Percentiles rank a stretch among this genome's conserved stretches.
phyloP scores from a whole-genome alignment of 176 grass and related monocot genomes.

The Oryza glaberrima region DNA sequence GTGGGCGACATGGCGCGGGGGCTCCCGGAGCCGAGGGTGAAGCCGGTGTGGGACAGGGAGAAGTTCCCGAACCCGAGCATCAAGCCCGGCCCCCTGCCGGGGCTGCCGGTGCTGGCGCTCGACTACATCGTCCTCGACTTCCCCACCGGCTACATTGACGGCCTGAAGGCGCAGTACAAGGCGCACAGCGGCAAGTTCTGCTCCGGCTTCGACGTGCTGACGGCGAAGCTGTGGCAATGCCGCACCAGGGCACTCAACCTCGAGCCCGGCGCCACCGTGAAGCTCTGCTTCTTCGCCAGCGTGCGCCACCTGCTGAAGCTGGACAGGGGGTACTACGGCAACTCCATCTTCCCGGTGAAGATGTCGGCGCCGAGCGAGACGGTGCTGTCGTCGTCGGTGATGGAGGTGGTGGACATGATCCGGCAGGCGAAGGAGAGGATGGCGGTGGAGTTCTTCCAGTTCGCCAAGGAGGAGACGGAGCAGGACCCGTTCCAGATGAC shows the following conservation, averaged over 20 bases:
- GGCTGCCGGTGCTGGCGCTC: slow-evolving; percentile 47
- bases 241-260: slow-evolving; percentile 59
- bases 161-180: slow-evolving; percentile 56
- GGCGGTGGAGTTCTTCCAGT: slow-evolving; percentile 61
- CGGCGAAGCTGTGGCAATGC: slow-evolving; percentile 62
- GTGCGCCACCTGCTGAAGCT: slow-evolving; percentile 62
- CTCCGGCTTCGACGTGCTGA: slow-evolving; percentile 68
- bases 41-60: slow-evolving; percentile 64
- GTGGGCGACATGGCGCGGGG: slow-evolving; percentile 68
- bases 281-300: slow-evolving; percentile 64
- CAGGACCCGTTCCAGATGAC: slow-evolving; percentile 77
- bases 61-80: slow-evolving; percentile 61
- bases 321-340: slow-evolving; percentile 65
- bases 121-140: slow-evolving; percentile 60
- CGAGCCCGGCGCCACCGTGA: slow-evolving; percentile 39
- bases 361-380: slow-evolving; percentile 31
- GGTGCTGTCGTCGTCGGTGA: slow-evolving; percentile 40
- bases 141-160: slow-evolving; percentile 49
- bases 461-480: slow-evolving; percentile 62
- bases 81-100: slow-evolving; percentile 49
- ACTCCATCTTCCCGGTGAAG: slow-evolving; percentile 69
- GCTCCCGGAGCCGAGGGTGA: slow-evolving; percentile 42
- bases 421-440: slow-evolving; percentile 60
- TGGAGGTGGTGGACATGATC: slow-evolving; percentile 65
- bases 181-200: slow-evolving; percentile 66